Base-by-base conservation (phyloP, 768 basidiomycete genomes). In the Cytidiella melzeri region DNA sequence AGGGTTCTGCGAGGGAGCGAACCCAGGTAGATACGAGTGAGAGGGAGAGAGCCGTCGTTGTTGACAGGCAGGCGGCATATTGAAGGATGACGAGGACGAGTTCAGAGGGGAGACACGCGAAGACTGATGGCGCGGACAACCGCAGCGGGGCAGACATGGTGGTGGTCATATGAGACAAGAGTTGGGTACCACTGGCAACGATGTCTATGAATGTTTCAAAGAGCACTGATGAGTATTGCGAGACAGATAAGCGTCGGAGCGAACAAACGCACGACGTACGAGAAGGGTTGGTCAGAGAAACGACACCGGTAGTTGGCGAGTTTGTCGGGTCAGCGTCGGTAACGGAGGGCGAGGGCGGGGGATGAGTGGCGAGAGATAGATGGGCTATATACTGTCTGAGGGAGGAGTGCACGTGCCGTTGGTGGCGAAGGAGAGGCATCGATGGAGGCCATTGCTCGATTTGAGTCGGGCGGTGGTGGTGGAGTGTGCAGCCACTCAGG, bases 11-110 rank as follows among this genome's bases (percentile, higher is more conserved):
- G 62, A 67, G 67, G 13, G 47, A 53, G 40, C 60, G 61, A n/a
- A 65, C 58, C 27, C 61, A 57, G 43, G 62, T 62, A 21, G 68
- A 68, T 41, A 72, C 70, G 44, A 67, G 66, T 7, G 67, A 62
- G 45, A 71, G 57, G 24, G 63, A 34, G 25, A 66, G 61, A 9
- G 67, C 63, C 23, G 69, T 63, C 18, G 56, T 48, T 15, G 39
- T 55, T 46, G 61, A 58, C 13, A 51, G 45, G 30, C 36, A 43
- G 12, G 71, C 69, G 26, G 69, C 70, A 43, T 67, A 61, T 42
- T 67, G 65, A 57, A 72, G 54, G 49, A 73, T 57, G 43, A 62
- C 58, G 20, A 65, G 62, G 15, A 72, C 40, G 39, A 71, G 59
- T 50, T 72, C 70, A 41, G 56, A 42, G 5, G 69, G 71, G 21